Base-by-base conservation (phyloP, 345 rosid species). In the Eutrema japonicum region DNA sequence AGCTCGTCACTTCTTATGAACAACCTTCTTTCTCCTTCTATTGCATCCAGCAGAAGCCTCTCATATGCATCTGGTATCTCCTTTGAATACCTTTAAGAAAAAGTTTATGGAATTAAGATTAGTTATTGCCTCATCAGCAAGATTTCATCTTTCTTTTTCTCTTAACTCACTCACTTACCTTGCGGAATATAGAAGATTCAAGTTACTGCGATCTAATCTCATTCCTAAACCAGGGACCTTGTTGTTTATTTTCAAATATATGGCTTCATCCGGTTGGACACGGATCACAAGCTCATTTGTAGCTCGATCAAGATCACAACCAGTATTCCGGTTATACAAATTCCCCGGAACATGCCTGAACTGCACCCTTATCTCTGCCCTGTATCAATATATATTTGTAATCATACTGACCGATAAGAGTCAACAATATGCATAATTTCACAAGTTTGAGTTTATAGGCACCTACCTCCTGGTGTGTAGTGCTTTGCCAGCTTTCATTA, bases 51-150 rank as follows among this genome's bases (percentile, higher is more conserved):
- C 67, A 95, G 80, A 66, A 95, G 96, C 84, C 99, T 90, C 86
- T 95, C 98, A 27, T 95, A 95, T 33, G 99, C 99, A 75, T 90
- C 96, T 7, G 99, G 99, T 70, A 95, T 95, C 85, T 92, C 99
- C 71, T 92, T 95, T 5, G 96, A 92, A 65, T 95, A 92, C 80
- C 98, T 93, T 29, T 26, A 52, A 66, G 4, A 30, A 33, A 27
- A 0, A 37, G n/a, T 58, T 37, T 8, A 18, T 35, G 8, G 38
- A 35, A 6, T 35, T 3, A 22, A 36, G n/a, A 57, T 57, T 29
- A 11, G 18, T 48, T 33, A 13, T 45, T 70, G 35, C 53, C 12
- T 0, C 18, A 58, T 0, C 18, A 58, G 36, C 1, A 57, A 59
- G 12, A 14, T 14, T 16, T 29, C n/a, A n/a, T 45, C 8, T 29